Percentiles rank a stretch among this genome's conserved stretches.
Conservation (phyloP, 495 filamentous ascomycete genomes). For the Saxophila tyrrhenica region DNA sequence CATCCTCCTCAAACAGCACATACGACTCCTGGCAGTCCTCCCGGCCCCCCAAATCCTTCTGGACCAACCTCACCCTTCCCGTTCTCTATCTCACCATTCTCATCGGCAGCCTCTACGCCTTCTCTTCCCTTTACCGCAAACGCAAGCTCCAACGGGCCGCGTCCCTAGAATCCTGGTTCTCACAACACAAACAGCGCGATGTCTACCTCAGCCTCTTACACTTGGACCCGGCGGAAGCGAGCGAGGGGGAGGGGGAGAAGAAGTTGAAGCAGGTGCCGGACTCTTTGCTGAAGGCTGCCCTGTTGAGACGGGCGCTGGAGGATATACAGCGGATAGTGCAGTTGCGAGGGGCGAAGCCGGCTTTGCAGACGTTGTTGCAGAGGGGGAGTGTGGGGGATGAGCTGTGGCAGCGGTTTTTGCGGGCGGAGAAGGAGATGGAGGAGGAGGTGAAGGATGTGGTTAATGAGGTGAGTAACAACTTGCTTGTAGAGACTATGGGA, state of each 20-base stretch:
- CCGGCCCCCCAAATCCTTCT: slow-evolving; percentile 29
- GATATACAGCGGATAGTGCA: slow-evolving; percentile 84
- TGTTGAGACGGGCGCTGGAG: slow-evolving; percentile 77
- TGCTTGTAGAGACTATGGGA: neutral
- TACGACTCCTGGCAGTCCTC: slow-evolving; percentile 1
- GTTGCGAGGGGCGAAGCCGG: slow-evolving; percentile 72
- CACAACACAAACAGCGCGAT: slow-evolving; percentile 76
- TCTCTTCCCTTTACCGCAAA: slow-evolving; percentile 85
- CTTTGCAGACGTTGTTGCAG: slow-evolving; percentile 70
- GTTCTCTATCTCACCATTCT: slow-evolving; percentile 81
- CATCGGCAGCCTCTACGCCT: slow-evolving; percentile 76
- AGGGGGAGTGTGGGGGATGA: slow-evolving; percentile 92
- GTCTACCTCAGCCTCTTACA: slow-evolving; percentile 90
- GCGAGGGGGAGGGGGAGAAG: slow-evolving; percentile 49
- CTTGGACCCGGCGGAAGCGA: slow-evolving; percentile 46
- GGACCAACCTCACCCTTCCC: slow-evolving; percentile 67
- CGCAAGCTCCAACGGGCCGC: slow-evolving; percentile 76
- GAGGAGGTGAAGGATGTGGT: slow-evolving; percentile 91
- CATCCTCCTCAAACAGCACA: neutral
- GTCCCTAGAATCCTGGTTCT: slow-evolving; percentile 85
- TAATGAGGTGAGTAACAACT: slow-evolving; percentile 51
- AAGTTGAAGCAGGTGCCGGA: slow-evolving; percentile 61
- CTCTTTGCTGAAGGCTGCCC: slow-evolving; percentile 76
- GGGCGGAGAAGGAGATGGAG: slow-evolving; percentile 95
- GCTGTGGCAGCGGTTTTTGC: slow-evolving; percentile 79